These are phyloP conservation scores for Zygosaccharomyces pseudobailii DNA, from an alignment of 1,139 yeast genomes.

Conservation along the genomic window DNA sequence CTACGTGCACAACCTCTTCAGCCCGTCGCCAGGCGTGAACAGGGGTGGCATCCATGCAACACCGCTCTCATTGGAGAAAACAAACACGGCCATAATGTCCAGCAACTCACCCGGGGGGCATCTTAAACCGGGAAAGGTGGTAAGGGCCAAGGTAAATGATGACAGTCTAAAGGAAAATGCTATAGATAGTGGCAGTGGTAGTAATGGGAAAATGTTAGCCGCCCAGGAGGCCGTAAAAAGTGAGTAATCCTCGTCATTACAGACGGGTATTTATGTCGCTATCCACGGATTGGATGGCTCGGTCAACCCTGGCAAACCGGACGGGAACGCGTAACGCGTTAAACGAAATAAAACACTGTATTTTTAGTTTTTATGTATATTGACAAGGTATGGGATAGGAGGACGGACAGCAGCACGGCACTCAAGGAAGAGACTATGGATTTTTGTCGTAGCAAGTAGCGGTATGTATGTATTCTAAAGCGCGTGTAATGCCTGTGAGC, in stretches of 20 bases:
- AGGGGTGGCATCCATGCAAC: conserved; percentile 1
- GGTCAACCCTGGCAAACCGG: background rate
- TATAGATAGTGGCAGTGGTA: background rate
- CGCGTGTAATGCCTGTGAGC: too few relatives aligned
- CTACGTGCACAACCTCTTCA: conserved; percentile 34
- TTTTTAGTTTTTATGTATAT: background rate
- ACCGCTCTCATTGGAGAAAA: conserved; percentile 1
- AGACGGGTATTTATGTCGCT: background rate
- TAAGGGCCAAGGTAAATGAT: background rate
- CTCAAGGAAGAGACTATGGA: background rate
- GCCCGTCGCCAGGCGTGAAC: conserved; percentile 33
- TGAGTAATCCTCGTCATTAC: background rate
- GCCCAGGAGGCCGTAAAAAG: background rate
- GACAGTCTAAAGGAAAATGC: background rate
- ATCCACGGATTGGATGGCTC: background rate
- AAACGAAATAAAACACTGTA: background rate
- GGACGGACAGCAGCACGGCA: background rate
- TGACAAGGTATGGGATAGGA: background rate
- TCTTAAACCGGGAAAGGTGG: background rate
- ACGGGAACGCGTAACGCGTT: background rate
- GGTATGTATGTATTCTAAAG: background rate
- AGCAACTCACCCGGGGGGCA: conserved; percentile 3
- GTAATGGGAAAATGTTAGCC: conserved; percentile 1
- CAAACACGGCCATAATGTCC: background rate
- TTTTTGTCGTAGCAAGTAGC: background rate